Conservation (phyloP, 768 basidiomycete species). For the Hysterangium stoloniferum region DNA sequence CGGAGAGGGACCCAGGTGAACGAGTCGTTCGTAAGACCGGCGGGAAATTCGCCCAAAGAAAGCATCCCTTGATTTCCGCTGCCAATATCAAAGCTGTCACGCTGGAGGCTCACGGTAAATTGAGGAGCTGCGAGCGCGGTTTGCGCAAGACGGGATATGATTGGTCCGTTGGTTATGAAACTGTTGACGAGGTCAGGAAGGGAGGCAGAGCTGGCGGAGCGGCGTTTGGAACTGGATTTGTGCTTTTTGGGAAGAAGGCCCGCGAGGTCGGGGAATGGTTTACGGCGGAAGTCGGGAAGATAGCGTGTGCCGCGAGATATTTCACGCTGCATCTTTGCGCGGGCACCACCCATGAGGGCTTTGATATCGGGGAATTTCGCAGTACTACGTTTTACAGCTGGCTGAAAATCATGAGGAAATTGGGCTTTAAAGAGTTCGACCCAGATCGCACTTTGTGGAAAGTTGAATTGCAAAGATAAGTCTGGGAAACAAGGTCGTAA, state of each 20-base stretch:
- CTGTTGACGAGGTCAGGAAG: conserved; percentile 20
- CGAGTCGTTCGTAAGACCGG: conserved; percentile 35
- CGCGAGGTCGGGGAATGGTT: conserved; percentile 7
- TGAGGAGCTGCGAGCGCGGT: conserved; percentile 34
- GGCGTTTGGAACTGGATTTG: neutral
- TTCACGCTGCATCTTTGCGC: neutral
- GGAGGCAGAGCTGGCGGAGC: neutral
- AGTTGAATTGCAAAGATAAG: conserved; percentile 1
- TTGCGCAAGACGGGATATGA: conserved; percentile 26
- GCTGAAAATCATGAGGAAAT: conserved; percentile 2
- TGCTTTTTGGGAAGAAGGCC: neutral
- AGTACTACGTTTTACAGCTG: neutral
- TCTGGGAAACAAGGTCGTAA: neutral
- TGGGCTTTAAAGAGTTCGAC: conserved; percentile 25
- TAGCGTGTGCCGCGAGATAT: neutral
- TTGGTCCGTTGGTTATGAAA: conserved; percentile 26
- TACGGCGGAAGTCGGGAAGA: neutral
- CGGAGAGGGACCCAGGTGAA: conserved; percentile 64
- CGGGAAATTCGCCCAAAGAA: conserved; percentile 59
- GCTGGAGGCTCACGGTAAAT: conserved; percentile 57
- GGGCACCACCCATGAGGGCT: neutral
- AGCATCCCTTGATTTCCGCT: conserved; percentile 60
- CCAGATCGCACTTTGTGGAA: conserved; percentile 38
- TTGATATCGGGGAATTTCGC: neutral
- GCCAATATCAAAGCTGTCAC: conserved; percentile 59